These are phyloP conservation scores for Periconia sp. DNA, from an alignment of 2,329 filamentous ascomycete species.

Conservation along the genomic window DNA sequence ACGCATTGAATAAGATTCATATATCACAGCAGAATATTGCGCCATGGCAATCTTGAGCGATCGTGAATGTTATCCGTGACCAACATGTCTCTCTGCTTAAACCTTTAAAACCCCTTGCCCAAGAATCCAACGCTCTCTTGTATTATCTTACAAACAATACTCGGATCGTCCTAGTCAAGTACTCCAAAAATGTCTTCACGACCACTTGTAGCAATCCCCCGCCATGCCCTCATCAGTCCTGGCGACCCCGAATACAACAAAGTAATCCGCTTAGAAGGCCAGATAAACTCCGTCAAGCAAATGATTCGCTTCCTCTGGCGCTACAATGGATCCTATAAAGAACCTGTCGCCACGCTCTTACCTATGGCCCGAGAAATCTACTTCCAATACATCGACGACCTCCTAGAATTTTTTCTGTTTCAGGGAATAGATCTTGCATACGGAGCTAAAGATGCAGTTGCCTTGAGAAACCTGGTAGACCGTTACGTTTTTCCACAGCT, in stretches of 20 bases:
- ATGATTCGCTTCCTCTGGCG: slow-evolving; percentile 5
- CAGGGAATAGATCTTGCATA: slow-evolving; percentile 5
- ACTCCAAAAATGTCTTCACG: slow-evolving; percentile 3
- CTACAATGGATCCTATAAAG: background rate
- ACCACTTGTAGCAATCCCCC: background rate
- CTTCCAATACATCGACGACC: slow-evolving; percentile 1
- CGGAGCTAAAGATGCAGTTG: background rate
- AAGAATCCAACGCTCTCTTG: too few species aligned
- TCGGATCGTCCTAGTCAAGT: too few species aligned
- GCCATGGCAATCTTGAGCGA: too few species aligned
- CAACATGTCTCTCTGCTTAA: too few species aligned
- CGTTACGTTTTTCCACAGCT: too few species aligned
- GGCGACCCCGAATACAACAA: slow-evolving; percentile 3
- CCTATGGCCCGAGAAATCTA: slow-evolving; percentile 1
- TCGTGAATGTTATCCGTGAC: too few species aligned
- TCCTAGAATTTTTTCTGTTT: slow-evolving; percentile 1
- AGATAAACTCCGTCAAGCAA: slow-evolving; percentile 3
- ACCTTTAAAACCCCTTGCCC: too few species aligned
- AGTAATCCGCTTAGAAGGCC: slow-evolving; percentile 14
- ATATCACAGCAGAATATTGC: too few species aligned
- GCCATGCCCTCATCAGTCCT: background rate
- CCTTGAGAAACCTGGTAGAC: too few species aligned
- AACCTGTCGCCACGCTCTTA: background rate
- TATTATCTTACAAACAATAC: too few species aligned
- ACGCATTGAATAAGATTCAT: too few species aligned